phyloP scores from a whole-genome alignment of 2,329 filamentous ascomycete genomes.

The Colletotrichum sp. region DNA sequence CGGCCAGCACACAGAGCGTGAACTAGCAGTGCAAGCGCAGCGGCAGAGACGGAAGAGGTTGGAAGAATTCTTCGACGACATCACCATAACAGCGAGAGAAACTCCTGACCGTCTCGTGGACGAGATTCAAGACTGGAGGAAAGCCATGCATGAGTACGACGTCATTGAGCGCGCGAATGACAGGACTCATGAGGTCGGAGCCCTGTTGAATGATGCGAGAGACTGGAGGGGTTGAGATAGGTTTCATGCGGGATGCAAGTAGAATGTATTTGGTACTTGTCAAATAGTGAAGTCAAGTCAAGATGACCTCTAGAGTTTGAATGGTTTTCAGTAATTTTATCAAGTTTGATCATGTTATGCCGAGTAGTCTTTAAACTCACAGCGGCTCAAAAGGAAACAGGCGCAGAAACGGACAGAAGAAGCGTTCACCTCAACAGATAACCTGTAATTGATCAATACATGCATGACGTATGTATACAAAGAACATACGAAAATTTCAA shows the following conservation, averaged over 20 bases:
- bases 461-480: too few relatives aligned
- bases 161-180: background rate
- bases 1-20: background rate
- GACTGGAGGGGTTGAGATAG: background rate
- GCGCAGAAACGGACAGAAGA: too few relatives aligned
- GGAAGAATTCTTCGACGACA: background rate
- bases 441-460: too few relatives aligned
- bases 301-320: too few relatives aligned
- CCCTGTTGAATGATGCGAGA: background rate
- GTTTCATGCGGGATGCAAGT: background rate
- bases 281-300: too few relatives aligned
- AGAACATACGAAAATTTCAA: too few relatives aligned
- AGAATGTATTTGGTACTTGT: too few relatives aligned
- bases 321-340: too few relatives aligned
- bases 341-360: too few relatives aligned
- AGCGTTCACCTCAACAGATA: too few relatives aligned
- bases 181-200: background rate
- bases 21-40: background rate
- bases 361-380: too few relatives aligned
- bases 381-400: too few relatives aligned
- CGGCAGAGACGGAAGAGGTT: background rate
- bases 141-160: fast-evolving
- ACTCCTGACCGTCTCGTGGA: background rate
- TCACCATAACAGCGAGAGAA: background rate
- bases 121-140: background rate